Base-by-base conservation (phyloP, 768 basidiomycete genomes). In the Baorangia bicolor region DNA sequence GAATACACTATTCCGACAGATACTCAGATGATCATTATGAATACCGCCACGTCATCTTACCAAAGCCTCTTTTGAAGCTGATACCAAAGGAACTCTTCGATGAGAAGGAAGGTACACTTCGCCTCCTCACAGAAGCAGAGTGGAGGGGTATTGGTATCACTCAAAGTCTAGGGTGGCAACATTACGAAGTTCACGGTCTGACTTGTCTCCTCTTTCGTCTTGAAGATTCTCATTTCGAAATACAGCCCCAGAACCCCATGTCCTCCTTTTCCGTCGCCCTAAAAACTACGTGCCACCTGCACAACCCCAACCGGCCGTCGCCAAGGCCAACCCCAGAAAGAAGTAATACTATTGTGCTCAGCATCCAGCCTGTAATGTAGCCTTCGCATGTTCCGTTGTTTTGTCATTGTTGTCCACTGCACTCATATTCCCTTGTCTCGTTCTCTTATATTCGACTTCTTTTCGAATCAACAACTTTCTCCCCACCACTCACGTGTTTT, bases 141-240 rank as follows among this genome's bases (percentile, higher is more conserved):
- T 99, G 96, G 96, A 82, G 96, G 69, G 90, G 91, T 0, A 93
- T 99, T 53, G 96, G 96, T 10, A 96, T 98, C 59, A 90, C 89
- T 39, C 96, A 99, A 74, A 94, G 92, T 72, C 77, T 96, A 23
- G 95, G 95, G 4, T 98, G 95, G 94, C 90, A 92, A 67, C 94
- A 97, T 65, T 98, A 95, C 65, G 94, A 95, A 77, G 91, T 95
- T n/a, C 95, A 98, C 66, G 91, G 94, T 88, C 59, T 59, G 80
- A 59, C 21, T 35, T n/a, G 18, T 41, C 14, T 44, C 25, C 16
- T 37, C 27, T 20, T 46, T 40, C 47, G 35, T 49, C 25, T 41
- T 52, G 20, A 40, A 25, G 16, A 47, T 46, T 25, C 60, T 71
- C 37, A 71, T 48, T 33, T 14, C 10, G 20, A 31, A 42, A 46